These are phyloP conservation scores for Glaciozyma antarctica DNA, from an alignment of 768 basidiomycete genomes.

Conservation along the genomic window DNA sequence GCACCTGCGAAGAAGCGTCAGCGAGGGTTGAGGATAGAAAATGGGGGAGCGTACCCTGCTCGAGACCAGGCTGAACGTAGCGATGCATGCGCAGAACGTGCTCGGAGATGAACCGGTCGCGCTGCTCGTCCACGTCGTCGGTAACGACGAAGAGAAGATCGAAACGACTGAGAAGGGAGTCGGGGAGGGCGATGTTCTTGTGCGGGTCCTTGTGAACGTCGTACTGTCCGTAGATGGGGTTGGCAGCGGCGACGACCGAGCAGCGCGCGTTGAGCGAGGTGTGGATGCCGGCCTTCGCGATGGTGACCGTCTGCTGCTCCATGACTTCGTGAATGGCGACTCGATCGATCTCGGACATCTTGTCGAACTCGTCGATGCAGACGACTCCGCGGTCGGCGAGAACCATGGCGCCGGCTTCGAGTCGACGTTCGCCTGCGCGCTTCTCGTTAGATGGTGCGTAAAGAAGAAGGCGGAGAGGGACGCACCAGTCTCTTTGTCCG, in stretches of 20 bases:
- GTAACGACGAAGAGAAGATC: conserved; percentile 96
- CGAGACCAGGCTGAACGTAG: conserved; percentile 88
- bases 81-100: conserved; percentile 96
- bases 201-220: conserved; percentile 99
- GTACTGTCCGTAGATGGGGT: conserved; percentile 97
- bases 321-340: conserved; percentile 99
- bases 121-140: conserved; percentile 90
- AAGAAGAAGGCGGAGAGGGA: neutral
- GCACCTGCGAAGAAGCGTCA: conserved; percentile 41
- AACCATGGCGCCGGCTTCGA: conserved; percentile 99
- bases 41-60: conserved; percentile 59
- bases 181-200: conserved; percentile 94
- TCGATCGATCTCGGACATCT: conserved; percentile 98
- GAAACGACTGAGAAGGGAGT: conserved; percentile 96
- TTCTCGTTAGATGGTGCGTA: neutral
- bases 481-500: conserved; percentile 85
- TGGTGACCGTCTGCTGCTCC: conserved; percentile 94
- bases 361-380: conserved; percentile 99
- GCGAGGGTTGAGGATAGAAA: neutral
- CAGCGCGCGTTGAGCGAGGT: conserved; percentile 96
- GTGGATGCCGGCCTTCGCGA: conserved; percentile 98
- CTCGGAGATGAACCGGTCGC: conserved; percentile 90
- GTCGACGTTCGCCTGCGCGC: conserved; percentile 59
- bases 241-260: conserved; percentile 94
- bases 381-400: conserved; percentile 97